Base-by-base conservation (phyloP, 2,329 filamentous ascomycete species). In the Tolypocladium tundrense region DNA sequence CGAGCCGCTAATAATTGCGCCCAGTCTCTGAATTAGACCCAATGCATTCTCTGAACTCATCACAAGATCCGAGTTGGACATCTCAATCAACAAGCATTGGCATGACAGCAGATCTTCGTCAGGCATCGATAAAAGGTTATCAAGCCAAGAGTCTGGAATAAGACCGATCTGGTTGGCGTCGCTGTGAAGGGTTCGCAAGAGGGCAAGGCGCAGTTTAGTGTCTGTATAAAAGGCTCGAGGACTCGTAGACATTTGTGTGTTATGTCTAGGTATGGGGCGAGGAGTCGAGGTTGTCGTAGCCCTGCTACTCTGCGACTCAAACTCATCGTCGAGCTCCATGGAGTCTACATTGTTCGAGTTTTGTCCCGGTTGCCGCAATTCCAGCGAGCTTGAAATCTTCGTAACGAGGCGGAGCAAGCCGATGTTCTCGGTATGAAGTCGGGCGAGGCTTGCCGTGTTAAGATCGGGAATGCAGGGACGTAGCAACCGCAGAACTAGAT, bases 261-360 rank as follows among this genome's bases (percentile, higher is more conserved):
- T 76, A 24, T 74, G 73, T 21, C 81, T 76, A 48, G 83, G 75
- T 48, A 84, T 67, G 19, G 79, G 67, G 24, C 70, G 64, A 1
- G 62, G 59, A 39, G 71, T 73, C 37, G 74, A 68, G 1, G 67
- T 60, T 19, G 70, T 67, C 54, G 74, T 77, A 33, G 68, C 72
- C 31, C 76, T 76, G 60, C 79, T 85, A 56, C 75, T 75, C 62
- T 87, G 83, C 0, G 84, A 84, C 45, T 83, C 81, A 57, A 87
- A 85, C 2, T 82, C 81, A 14, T 82, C 78, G 64, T 91, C 88
- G 6, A 91, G 66, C 57, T 90, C 86, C 84, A 89, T 87, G 7
- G 77, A 67, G 62, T 87, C 83, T 2, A 73, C 62, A 11, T 77
- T 72, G 4, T 67, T 52, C 73, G 63, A 39, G 64, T 63, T 27